phyloP scores from a whole-genome alignment of 495 filamentous ascomycete species.

The Podospora comata region DNA sequence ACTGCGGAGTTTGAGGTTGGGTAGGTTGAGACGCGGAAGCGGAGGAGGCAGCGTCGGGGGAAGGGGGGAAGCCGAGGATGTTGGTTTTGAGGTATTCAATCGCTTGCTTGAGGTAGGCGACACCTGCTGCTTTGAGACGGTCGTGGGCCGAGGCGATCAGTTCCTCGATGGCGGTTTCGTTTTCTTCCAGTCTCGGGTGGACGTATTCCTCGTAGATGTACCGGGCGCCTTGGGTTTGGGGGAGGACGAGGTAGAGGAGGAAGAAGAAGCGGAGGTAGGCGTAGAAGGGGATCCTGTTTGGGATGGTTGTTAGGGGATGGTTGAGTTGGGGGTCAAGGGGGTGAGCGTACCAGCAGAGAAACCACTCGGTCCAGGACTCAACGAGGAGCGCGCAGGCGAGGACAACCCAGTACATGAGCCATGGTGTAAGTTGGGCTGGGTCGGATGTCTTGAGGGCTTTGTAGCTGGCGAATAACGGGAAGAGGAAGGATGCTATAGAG shows the following conservation, averaged over 20 bases:
- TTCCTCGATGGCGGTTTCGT: conserved; percentile 86
- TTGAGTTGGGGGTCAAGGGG: neutral
- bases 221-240: conserved; percentile 87
- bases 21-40: conserved; percentile 10
- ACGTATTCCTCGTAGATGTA: conserved; percentile 80
- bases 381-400: conserved; percentile 74
- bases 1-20: conserved; percentile 45
- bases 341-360: conserved; percentile 68
- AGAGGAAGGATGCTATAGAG: conserved; percentile 84
- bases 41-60: conserved; percentile 43
- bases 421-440: conserved; percentile 89
- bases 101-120: conserved; percentile 74
- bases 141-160: conserved; percentile 83
- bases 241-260: conserved; percentile 94
- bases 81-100: conserved; percentile 73
- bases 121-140: conserved; percentile 69
- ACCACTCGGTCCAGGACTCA: conserved; percentile 83
- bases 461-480: conserved; percentile 96
- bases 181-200: conserved; percentile 80
- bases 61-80: conserved; percentile 64
- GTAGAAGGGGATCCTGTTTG: conserved; percentile 82
- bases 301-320: neutral
- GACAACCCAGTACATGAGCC: conserved; percentile 99
- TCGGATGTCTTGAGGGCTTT: conserved; percentile 93
- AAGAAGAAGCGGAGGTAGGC: conserved; percentile 82